Evolutionary conservation across 2,329 filamentous ascomycete genomes (phyloP), one percentile per base, ranked within the genome.

Genomic region (Fusarium albidum): DNA sequence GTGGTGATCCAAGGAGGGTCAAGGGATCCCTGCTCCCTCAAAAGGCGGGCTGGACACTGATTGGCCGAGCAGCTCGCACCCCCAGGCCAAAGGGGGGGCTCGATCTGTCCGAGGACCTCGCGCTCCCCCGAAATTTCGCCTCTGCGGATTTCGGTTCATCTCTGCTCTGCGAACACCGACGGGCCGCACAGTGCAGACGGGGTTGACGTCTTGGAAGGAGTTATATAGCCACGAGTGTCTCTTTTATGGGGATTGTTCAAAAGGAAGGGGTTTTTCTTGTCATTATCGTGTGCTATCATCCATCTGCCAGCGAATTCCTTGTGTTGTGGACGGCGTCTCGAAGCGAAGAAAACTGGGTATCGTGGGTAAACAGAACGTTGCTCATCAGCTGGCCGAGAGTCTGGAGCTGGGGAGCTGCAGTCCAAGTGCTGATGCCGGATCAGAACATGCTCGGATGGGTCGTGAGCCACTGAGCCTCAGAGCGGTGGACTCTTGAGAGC

Each of bases 31-130:
- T 2, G 26, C 11, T 9, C 4, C 8, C 42, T 33, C 15, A 12
- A 29, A 49, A 55, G 35, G 50, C 53, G 50, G 50, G 53, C 52
- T 39, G 44, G 3, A 4, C 2, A 13, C 3, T 33, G 27, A 59
- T 59, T 59, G 56, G 56, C 9, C 4, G 5, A 21, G 13, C 4
- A 6, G 3, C 13, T 13, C 21, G 33, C 37, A 18, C 45, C 28
- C 21, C 31, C 28, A 17, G n/a, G 34, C 29, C 49, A 17, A 52
- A 32, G 59, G 50, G 33, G n/a, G 56, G 50, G 46, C 31, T 27
- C 52, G 43, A 64, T 61, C 49, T 58, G 46, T 41, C 37, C 62
- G 53, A 63, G 6, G 37, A 58, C 50, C 59, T 63, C 59, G 29
- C 40, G 35, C 51, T 56, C 56, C 61, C 62, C 61, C 37, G 53